Evolutionary conservation across 495 filamentous ascomycete species (phyloP).

Genomic region (Chaetomium tenue): DNA sequence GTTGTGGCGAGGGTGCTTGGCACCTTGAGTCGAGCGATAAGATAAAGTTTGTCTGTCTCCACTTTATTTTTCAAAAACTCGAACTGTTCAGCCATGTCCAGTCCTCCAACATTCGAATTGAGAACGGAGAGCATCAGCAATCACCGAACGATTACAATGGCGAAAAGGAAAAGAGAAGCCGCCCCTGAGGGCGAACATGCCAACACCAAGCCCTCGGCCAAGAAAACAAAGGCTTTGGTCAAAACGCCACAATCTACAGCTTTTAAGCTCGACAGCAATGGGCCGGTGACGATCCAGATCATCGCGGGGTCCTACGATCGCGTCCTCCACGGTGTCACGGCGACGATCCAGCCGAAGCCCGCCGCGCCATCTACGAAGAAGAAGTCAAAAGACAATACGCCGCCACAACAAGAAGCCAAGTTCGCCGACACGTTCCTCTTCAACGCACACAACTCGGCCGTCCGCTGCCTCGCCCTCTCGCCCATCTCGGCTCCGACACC

Average conservation of each 20-base stretch:
- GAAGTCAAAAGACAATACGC: slow-evolving; percentile 22
- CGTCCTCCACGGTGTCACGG: slow-evolving; percentile 86
- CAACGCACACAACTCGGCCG: slow-evolving; percentile 84
- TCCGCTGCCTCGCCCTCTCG: slow-evolving; percentile 86
- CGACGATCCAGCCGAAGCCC: slow-evolving; percentile 53
- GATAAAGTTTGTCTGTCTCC: slow-evolving; percentile 25
- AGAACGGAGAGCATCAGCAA: neutral
- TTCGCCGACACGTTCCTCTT: slow-evolving; percentile 96
- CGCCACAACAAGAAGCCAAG: slow-evolving; percentile 41
- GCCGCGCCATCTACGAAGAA: slow-evolving; percentile 17
- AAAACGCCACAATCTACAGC: slow-evolving; percentile 17
- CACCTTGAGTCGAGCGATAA: slow-evolving; percentile 18
- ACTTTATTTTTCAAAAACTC: slow-evolving; percentile 22
- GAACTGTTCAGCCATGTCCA: no score
- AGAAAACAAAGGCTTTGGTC: slow-evolving; percentile 41
- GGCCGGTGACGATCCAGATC: slow-evolving; percentile 70
- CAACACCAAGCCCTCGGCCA: slow-evolving; percentile 29
- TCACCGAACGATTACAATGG: slow-evolving; percentile 49
- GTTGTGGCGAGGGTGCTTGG: neutral
- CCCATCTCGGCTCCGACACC: slow-evolving; percentile 63
- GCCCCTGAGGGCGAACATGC: slow-evolving; percentile 26
- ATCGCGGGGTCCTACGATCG: slow-evolving; percentile 94
- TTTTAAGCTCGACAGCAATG: slow-evolving; percentile 33
- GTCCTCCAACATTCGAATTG: no score
- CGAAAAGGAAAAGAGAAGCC: slow-evolving; percentile 70